phyloP scores from a whole-genome alignment of 345 rosid genomes.

The Eutrema yunnanense region DNA sequence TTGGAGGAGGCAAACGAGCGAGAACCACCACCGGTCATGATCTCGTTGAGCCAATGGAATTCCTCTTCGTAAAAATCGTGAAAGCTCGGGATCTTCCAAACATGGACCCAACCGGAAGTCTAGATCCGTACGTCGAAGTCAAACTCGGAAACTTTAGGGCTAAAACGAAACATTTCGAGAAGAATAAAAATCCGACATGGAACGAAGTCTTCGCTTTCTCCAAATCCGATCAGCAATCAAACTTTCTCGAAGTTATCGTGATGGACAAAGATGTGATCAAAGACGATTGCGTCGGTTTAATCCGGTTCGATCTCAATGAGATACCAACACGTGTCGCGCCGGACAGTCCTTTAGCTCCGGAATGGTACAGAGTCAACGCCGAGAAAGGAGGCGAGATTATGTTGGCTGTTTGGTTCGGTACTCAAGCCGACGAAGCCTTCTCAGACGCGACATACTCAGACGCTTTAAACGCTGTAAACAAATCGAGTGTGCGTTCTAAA shows the following conservation, averaged over 20 bases:
- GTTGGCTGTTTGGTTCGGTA: constrained; percentile 95
- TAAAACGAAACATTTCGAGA: constrained; percentile 62
- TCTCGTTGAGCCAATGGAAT: constrained; percentile 90
- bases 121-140: constrained; percentile 80
- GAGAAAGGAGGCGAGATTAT: constrained; percentile 75
- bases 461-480: constrained; percentile 48
- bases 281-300: constrained; percentile 73
- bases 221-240: constrained; percentile 59
- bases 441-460: constrained; percentile 89
- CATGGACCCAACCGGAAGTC: constrained; percentile 71
- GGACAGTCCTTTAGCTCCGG: constrained; percentile 91
- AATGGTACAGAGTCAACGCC: constrained; percentile 76
- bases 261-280: constrained; percentile 69
- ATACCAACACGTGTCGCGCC: constrained; percentile 74
- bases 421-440: constrained; percentile 95
- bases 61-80: constrained; percentile 75
- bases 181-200: constrained; percentile 78
- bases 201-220: constrained; percentile 87
- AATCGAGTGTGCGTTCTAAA: constrained; percentile 62
- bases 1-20: constrained; percentile 67
- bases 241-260: constrained; percentile 57
- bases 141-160: constrained; percentile 88
- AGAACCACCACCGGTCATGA: constrained; percentile 57
- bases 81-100: constrained; percentile 78
- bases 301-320: constrained; percentile 58